These are phyloP conservation scores for Posidonia oceanica DNA, from an alignment of 116 monocot genomes.

Conservation along the genomic window DNA sequence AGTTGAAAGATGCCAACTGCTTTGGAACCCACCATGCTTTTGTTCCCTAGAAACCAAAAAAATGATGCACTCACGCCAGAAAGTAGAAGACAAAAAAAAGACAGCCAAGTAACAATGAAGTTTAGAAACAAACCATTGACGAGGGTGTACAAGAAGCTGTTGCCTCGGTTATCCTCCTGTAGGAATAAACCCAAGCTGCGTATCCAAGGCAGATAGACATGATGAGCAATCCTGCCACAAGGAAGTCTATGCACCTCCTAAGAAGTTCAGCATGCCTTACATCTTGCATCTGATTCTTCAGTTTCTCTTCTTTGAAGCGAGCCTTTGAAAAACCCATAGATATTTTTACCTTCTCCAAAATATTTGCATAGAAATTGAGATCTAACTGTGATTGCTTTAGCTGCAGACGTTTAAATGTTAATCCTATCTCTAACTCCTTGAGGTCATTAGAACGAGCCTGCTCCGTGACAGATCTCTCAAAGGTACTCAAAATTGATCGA, in stretches of 20 bases:
- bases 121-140: conserved; percentile 24
- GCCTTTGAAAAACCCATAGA: conserved; percentile 66
- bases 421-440: conserved; percentile 70
- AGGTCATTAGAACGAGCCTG: conserved; percentile 80
- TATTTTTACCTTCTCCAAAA: conserved; percentile 65
- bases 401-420: conserved; percentile 50
- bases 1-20: conserved; percentile 51
- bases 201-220: conserved; percentile 65
- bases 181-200: conserved; percentile 63
- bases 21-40: conserved; percentile 92
- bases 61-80: not conserved
- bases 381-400: conserved; percentile 61
- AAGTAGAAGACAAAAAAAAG: not conserved
- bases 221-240: conserved; percentile 69
- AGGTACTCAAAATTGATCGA: conserved; percentile 36
- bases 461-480: conserved; percentile 67
- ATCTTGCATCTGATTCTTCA: conserved; percentile 74
- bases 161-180: conserved; percentile 57
- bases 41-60: conserved; percentile 33
- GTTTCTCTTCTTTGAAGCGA: conserved; percentile 72
- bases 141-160: conserved; percentile 45
- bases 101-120: not conserved
- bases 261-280: conserved; percentile 50
- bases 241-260: conserved; percentile 61
- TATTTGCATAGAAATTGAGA: conserved; percentile 53